phyloP scores from a whole-genome alignment of 1,139 yeast genomes.

The Pichia cactophila region DNA sequence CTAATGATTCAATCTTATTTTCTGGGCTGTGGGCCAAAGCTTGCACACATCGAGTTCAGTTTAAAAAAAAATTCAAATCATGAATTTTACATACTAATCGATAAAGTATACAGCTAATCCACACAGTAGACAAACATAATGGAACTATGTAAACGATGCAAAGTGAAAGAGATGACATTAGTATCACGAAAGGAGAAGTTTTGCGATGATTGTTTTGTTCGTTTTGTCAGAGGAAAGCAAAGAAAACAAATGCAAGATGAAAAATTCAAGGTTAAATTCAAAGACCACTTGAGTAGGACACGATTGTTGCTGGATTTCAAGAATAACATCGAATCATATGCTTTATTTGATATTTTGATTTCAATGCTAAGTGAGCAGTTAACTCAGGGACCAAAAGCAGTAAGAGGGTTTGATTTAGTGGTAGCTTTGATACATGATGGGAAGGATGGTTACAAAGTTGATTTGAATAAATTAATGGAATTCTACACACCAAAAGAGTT shows the following conservation, averaged over 20 bases:
- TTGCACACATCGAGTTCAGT: background rate
- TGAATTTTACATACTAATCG: background rate
- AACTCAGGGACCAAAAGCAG: conserved; percentile 47
- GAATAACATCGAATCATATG: conserved; percentile 60
- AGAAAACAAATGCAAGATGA: conserved; percentile 69
- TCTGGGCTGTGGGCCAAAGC: background rate
- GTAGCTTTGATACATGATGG: conserved; percentile 43
- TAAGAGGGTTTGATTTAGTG: conserved; percentile 58
- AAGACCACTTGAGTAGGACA: conserved; percentile 27
- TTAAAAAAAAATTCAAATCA: background rate
- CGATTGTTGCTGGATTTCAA: conserved; percentile 55
- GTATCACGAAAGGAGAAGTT: conserved; percentile 63
- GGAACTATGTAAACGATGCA: conserved; percentile 43
- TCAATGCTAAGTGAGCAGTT: conserved; percentile 56
- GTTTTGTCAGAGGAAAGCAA: conserved; percentile 72
- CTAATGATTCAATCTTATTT: background rate
- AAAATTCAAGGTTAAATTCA: conserved; percentile 61
- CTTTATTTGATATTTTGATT: conserved; percentile 57
- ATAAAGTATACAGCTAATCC: background rate
- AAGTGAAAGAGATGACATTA: conserved; percentile 37
- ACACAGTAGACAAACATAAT: conserved; percentile 7
- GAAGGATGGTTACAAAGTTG: background rate
- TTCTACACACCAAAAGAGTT: conserved; percentile 18
- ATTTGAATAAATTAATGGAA: conserved; percentile 16
- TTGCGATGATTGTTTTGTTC: conserved; percentile 62